phyloP scores from a whole-genome alignment of 805 yeast species.

The Starmerella apicola region DNA sequence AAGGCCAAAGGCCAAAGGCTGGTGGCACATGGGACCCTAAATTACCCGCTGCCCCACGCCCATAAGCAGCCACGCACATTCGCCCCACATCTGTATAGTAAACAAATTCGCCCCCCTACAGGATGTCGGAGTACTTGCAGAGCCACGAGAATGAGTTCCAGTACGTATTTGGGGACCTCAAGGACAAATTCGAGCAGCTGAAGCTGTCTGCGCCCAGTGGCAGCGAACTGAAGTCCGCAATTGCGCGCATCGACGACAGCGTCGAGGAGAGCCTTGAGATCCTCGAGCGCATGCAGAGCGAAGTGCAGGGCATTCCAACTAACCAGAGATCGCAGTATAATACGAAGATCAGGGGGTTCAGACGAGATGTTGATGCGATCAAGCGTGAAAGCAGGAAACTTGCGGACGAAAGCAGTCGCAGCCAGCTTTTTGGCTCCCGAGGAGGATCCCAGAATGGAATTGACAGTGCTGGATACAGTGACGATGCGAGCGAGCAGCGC shows the following conservation, averaged over 20 bases:
- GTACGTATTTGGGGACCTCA: conserved; percentile 57
- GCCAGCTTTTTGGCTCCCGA: conserved; percentile 55
- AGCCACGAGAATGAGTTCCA: conserved; percentile 62
- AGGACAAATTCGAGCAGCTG: conserved; percentile 47
- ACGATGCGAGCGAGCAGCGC: conserved; percentile 52
- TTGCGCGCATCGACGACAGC: conserved; percentile 10
- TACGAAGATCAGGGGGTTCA: conserved; percentile 62
- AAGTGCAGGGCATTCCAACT: conserved; percentile 75
- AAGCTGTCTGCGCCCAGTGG: conserved; percentile 34
- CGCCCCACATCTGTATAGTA: background rate
- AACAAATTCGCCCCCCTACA: background rate
- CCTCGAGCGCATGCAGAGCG: conserved; percentile 77
- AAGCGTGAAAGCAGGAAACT: conserved; percentile 40
- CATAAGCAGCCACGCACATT: background rate
- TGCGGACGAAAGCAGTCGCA: conserved; percentile 60
- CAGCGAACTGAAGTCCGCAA: conserved; percentile 24
- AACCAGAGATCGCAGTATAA: conserved; percentile 57
- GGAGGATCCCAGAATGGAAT: conserved; percentile 20
- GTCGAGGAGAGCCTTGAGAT: conserved; percentile 74
- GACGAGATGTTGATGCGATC: conserved; percentile 42
- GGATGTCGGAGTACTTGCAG: conserved; percentile 38
- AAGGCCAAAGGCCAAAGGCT: too few species aligned
- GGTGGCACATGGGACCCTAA: too few species aligned
- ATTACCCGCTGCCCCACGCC: background rate
- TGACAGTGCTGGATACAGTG: conserved; percentile 50